Conservation (phyloP, 495 filamentous ascomycete genomes). For the Peziza echinospora region DNA sequence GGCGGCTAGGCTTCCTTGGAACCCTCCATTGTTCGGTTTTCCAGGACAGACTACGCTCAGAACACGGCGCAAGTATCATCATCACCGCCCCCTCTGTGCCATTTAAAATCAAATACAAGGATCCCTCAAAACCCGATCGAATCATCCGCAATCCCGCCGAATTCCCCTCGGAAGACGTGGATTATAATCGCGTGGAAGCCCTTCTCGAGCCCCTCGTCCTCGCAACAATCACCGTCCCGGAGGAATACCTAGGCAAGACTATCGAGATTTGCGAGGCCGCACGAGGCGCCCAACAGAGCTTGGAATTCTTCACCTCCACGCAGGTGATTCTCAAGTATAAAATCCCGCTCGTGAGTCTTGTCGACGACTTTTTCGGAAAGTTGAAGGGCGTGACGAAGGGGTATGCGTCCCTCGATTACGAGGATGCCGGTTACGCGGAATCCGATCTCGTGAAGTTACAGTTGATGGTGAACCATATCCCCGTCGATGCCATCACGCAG, state of each 20-base stretch:
- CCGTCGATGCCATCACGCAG: slow-evolving; percentile 85
- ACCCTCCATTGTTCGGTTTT: slow-evolving; percentile 96
- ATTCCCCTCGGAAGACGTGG: slow-evolving; percentile 56
- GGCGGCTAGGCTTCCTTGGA: slow-evolving; percentile 85
- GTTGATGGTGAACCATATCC: slow-evolving; percentile 73
- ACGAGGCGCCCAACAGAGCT: slow-evolving; percentile 60
- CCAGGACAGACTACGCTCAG: slow-evolving; percentile 84
- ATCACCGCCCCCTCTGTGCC: slow-evolving; percentile 92
- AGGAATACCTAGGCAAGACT: slow-evolving; percentile 79
- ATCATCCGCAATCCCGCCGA: slow-evolving; percentile 66
- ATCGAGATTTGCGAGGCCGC: slow-evolving; percentile 89
- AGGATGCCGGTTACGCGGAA: slow-evolving; percentile 70
- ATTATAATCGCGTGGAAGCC: slow-evolving; percentile 34
- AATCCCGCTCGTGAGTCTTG: slow-evolving; percentile 64
- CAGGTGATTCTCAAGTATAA: slow-evolving; percentile 93
- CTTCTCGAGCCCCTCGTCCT: slow-evolving; percentile 71
- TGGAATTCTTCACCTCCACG: slow-evolving; percentile 79
- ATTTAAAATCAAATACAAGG: slow-evolving; percentile 56
- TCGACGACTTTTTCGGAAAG: slow-evolving; percentile 95
- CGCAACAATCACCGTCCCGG: slow-evolving; percentile 73
- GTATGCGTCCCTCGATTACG: slow-evolving; percentile 29
- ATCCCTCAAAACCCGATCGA: slow-evolving; percentile 47
- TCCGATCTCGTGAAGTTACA: slow-evolving; percentile 76
- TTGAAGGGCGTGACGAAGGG: slow-evolving; percentile 73
- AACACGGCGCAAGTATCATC: slow-evolving; percentile 87